Conservation (phyloP, 306 rosid genomes). For the Cucurbita ficifolia region DNA sequence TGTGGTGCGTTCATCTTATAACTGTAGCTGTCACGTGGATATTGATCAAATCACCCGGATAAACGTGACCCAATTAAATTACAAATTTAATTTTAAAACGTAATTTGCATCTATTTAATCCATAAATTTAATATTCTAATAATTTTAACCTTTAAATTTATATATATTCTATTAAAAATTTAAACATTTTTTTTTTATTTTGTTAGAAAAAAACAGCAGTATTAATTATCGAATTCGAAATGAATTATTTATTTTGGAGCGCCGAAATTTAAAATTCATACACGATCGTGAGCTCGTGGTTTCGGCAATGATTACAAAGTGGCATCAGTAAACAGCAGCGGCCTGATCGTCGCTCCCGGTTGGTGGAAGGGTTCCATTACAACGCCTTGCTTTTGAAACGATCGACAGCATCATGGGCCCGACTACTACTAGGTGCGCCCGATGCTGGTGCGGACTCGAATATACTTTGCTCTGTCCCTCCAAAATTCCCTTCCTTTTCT, state of each 20-base stretch:
- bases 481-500: slow-evolving; percentile 16
- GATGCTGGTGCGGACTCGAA: slow-evolving; percentile 11
- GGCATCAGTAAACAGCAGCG: background rate
- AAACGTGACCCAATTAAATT: background rate
- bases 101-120: no score
- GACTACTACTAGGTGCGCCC: slow-evolving; percentile 11
- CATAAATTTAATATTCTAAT: no score
- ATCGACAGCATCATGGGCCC: slow-evolving; percentile 23
- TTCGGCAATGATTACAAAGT: background rate
- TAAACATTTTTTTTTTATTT: no score
- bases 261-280: background rate
- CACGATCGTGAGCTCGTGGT: background rate
- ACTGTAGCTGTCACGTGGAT: background rate
- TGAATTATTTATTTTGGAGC: no score
- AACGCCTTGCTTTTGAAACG: slow-evolving; percentile 14
- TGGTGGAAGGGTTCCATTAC: slow-evolving; percentile 21
- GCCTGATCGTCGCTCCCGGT: background rate
- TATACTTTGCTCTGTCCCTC: slow-evolving; percentile 42
- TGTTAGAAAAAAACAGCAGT: no score
- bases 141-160: no score
- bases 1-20: background rate
- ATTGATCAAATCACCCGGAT: background rate
- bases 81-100: no score
- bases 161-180: no score
- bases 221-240: no score